Conservation (phyloP, 495 filamentous ascomycete species). For the Neurospora sp. region DNA sequence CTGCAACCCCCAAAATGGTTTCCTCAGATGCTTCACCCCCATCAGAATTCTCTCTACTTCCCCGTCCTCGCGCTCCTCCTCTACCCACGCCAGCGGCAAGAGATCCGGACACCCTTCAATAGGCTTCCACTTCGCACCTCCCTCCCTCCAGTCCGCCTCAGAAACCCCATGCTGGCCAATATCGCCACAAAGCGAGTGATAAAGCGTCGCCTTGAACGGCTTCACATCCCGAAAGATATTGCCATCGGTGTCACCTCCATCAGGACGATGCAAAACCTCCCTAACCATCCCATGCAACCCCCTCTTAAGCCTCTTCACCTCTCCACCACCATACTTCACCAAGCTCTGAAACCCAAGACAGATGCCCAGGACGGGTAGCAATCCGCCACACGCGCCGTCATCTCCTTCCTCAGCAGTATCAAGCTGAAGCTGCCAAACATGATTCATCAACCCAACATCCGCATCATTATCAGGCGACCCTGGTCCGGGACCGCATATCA, state of each 20-base stretch:
- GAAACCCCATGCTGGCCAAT: constrained; percentile 31
- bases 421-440: constrained; percentile 64
- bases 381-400: not conserved
- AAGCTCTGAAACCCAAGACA: constrained; percentile 90
- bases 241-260: constrained; percentile 4
- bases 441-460: constrained; percentile 72
- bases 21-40: constrained; percentile 56
- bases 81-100: constrained; percentile 58
- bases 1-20: constrained; percentile 86
- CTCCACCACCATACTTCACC: constrained; percentile 53
- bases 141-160: constrained; percentile 21
- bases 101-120: constrained; percentile 28
- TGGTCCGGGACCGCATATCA: constrained; percentile 74
- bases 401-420: constrained; percentile 29
- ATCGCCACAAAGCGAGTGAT: constrained; percentile 73
- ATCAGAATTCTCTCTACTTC: constrained; percentile 56
- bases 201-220: constrained; percentile 62
- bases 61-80: constrained; percentile 30
- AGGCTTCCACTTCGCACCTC: constrained; percentile 18
- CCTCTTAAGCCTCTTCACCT: constrained; percentile 48
- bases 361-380: constrained; percentile 74
- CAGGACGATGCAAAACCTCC: constrained; percentile 41
- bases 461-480: constrained; percentile 47
- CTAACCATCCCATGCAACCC: constrained; percentile 77
- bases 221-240: constrained; percentile 43